These are phyloP conservation scores for Mucor saturninus DNA, from an alignment of 371 early-diverging fungal species.

Conservation along the genomic window DNA sequence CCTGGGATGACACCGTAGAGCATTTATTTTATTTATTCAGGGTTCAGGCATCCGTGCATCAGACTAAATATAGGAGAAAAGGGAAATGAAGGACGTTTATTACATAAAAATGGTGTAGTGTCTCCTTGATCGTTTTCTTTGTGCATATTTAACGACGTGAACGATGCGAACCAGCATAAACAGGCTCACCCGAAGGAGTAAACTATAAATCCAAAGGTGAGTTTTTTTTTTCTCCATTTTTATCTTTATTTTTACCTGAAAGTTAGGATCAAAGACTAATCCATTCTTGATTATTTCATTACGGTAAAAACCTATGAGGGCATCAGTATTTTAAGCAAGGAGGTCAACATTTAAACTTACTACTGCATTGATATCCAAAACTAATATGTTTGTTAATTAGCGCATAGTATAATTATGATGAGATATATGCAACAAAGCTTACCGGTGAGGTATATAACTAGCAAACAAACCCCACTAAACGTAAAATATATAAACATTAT, in stretches of 20 bases:
- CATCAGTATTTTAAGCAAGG: background rate
- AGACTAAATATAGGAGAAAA: slow-evolving; percentile 10
- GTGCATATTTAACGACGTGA: slow-evolving; percentile 3
- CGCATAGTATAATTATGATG: background rate
- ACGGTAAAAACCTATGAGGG: slow-evolving; percentile 60
- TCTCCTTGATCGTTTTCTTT: background rate
- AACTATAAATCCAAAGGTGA: slow-evolving; percentile 24
- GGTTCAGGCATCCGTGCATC: slow-evolving; percentile 20
- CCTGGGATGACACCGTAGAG: slow-evolving; percentile 7
- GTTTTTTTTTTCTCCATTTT: background rate
- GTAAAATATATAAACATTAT: background rate
- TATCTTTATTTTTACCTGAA: slow-evolving; percentile 34
- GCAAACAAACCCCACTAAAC: slow-evolving; percentile 74
- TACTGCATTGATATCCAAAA: slow-evolving; percentile 80
- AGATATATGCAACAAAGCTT: slow-evolving; percentile 12
- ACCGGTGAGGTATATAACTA: slow-evolving; percentile 74
- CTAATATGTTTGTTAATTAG: slow-evolving; percentile 21
- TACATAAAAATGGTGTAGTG: background rate
- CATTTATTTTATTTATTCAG: slow-evolving; percentile 15
- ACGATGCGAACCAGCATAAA: slow-evolving; percentile 40
- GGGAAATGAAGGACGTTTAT: slow-evolving; percentile 6
- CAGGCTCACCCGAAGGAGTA: slow-evolving; percentile 37
- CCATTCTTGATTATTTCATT: slow-evolving; percentile 68
- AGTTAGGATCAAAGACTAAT: slow-evolving; percentile 74
- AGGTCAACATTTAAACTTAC: slow-evolving; percentile 29